A percentile compares a stretch with the other conserved stretches of the same genome.
These are phyloP conservation scores for Meyerozyma elateridarum DNA, from an alignment of 1,139 yeast species.

Conservation along the genomic window DNA sequence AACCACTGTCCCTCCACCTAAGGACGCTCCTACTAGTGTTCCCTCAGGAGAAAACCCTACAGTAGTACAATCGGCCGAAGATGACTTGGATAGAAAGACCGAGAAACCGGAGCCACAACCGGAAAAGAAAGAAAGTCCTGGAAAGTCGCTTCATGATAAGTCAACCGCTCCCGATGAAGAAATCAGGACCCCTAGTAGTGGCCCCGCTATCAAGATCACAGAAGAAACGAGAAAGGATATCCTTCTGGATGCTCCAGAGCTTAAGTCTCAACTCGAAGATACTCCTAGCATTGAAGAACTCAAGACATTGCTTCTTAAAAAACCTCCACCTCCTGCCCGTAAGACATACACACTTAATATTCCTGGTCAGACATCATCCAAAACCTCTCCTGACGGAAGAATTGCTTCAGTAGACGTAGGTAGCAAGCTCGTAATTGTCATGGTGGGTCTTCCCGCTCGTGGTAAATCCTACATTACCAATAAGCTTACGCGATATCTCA, in stretches of 20 bases:
- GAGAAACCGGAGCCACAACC: neutral
- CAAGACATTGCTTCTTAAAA: slow-evolving; percentile 33
- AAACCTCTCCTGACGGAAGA: slow-evolving; percentile 77
- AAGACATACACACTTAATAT: slow-evolving; percentile 81
- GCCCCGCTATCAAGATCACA: slow-evolving; percentile 3
- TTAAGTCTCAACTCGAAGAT: slow-evolving; percentile 34
- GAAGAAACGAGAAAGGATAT: slow-evolving; percentile 17
- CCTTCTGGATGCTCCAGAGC: slow-evolving; percentile 28
- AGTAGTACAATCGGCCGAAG: slow-evolving; percentile 6
- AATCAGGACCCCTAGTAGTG: neutral
- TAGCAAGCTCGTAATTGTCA: slow-evolving; percentile 82
- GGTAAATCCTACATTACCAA: slow-evolving; percentile 92
- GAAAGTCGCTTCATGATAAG: neutral
- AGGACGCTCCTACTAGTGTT: no score
- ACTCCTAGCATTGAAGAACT: slow-evolving; percentile 41
- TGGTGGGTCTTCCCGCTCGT: slow-evolving; percentile 92
- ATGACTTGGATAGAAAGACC: slow-evolving; percentile 3
- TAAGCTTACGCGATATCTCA: slow-evolving; percentile 78
- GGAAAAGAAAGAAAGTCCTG: neutral
- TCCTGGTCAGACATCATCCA: slow-evolving; percentile 86
- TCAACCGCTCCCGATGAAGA: neutral
- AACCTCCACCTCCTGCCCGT: slow-evolving; percentile 33
- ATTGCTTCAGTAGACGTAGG: slow-evolving; percentile 71
- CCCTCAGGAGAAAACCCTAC: slow-evolving; percentile 2
- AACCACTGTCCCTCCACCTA: neutral